Evolutionary conservation across 2,329 filamentous ascomycete species (phyloP).

Genomic region (Gnomoniopsis sp.): DNA sequence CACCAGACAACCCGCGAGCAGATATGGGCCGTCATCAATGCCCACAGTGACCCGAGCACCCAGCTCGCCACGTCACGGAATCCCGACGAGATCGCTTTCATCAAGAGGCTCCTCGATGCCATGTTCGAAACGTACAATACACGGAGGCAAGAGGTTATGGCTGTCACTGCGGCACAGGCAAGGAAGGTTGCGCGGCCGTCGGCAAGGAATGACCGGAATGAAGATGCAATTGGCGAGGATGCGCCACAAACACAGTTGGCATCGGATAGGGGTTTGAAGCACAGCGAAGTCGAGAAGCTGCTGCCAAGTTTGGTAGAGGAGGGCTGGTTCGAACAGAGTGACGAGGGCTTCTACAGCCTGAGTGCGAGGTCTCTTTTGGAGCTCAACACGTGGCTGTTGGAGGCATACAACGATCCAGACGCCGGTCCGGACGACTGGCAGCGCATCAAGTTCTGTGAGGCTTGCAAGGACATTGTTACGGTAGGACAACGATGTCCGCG

Average conservation of each 20-base stretch:
- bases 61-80: conserved; percentile 81
- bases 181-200: conserved; percentile 61
- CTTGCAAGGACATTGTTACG: conserved; percentile 87
- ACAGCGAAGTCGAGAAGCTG: conserved; percentile 72
- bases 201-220: conserved; percentile 30
- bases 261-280: conserved; percentile 60
- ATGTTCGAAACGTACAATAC: conserved; percentile 93
- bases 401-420: conserved; percentile 79
- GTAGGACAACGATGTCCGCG: conserved; percentile 73
- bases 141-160: conserved; percentile 75
- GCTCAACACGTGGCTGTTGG: conserved; percentile 77
- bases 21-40: conserved; percentile 86
- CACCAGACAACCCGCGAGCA: conserved; percentile 66
- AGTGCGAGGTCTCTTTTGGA: conserved; percentile 80
- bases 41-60: conserved; percentile 76
- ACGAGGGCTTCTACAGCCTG: conserved; percentile 69
- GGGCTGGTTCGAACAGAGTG: conserved; percentile 80
- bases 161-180: conserved; percentile 75
- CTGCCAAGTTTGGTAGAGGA: conserved; percentile 69
- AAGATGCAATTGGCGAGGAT: conserved; percentile 31
- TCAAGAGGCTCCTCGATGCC: conserved; percentile 81
- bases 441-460: conserved; percentile 81
- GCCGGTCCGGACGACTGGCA: conserved; percentile 60
- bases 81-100: conserved; percentile 82
- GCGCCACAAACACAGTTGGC: conserved; percentile 30